Evolutionary conservation across 345 rosid genomes (phyloP).

Genomic region (Acer campestre): DNA sequence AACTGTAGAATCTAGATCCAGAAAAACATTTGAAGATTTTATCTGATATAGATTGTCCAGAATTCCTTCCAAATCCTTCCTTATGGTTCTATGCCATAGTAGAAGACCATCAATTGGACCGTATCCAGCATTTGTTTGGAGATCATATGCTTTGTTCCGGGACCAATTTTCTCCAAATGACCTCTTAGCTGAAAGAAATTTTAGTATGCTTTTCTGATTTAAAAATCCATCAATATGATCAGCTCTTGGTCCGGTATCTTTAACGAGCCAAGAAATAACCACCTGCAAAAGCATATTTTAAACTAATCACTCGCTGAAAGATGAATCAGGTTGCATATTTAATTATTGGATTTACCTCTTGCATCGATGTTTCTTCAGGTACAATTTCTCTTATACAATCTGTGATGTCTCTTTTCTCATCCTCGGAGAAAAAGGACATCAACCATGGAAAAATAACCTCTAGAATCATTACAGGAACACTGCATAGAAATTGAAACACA

Average conservation of each 20-base stretch:
- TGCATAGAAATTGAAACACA: constrained; percentile 66
- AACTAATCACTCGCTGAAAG: constrained; percentile 24
- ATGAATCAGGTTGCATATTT: constrained; percentile 19
- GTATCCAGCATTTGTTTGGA: constrained; percentile 25
- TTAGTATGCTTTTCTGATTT: constrained; percentile 27
- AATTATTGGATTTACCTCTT: constrained; percentile 51
- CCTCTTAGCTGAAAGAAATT: constrained; percentile 27
- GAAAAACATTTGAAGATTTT: constrained; percentile 37
- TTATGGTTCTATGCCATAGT: constrained; percentile 57
- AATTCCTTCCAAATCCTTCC: constrained; percentile 58
- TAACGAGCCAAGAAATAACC: constrained; percentile 51
- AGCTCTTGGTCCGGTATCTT: constrained; percentile 25
- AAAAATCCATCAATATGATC: constrained; percentile 25
- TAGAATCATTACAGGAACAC: constrained; percentile 64
- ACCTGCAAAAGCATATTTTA: constrained; percentile 47
- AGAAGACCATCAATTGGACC: constrained; percentile 42
- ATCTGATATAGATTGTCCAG: constrained; percentile 43
- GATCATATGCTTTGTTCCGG: constrained; percentile 27
- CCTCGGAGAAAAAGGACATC: constrained; percentile 48
- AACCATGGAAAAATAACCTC: constrained; percentile 72
- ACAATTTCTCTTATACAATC: constrained; percentile 43
- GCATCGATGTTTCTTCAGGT: constrained; percentile 51
- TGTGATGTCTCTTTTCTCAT: constrained; percentile 41
- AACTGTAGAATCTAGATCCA: constrained; percentile 39
- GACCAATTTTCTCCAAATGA: constrained; percentile 33